Base-by-base conservation (phyloP, 208 protist genomes). In the Phytomonas serpens region DNA sequence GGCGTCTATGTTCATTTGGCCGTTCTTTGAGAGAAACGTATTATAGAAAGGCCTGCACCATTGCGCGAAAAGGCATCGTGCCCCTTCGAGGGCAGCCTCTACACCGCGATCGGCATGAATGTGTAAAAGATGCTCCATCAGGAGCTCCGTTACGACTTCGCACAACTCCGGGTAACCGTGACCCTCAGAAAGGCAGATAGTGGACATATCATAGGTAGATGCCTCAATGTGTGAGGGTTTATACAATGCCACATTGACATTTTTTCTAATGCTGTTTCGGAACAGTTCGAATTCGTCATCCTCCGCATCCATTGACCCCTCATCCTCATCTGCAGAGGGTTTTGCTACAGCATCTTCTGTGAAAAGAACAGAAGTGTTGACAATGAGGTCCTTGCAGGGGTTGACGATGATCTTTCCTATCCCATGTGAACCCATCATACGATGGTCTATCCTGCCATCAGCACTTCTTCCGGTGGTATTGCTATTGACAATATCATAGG, bases 11-110 rank as follows among this genome's bases (percentile, higher is more conserved):
- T 80, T 75, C 64, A 82, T 65, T 51, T 87, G 63, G 38, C 72
- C 68, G 31, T 77, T 76, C 71, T 81, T 77, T 2, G 80, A 80
- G 29, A 87, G 68, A 64, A 86, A 85, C 40, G 71, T 73, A 72
- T 83, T 81, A 74, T 84, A 95, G 69, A 94, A 90, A 0, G 85
- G 80, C 9, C 76, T 62, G 68, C 85, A 91, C 87, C 87, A 93
- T 72, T 72, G 81, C n/a, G 67, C 72, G 71, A 95, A 88, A n/a
- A 90, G 51, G 34, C 75, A 72, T 4, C 72, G 66, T 2, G 78
- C 78, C 11, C 72, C 65, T 47, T 81, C 69, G n/a, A 78, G 70
- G 7, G 51, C 16, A 6, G 29, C 47, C 30, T 34, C 32, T 37
- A 79, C 73, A 36, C 69, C 67, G 9, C 64, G 70, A 27, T 52